Percentiles rank a stretch among this genome's conserved stretches.
These are phyloP conservation scores for Aureobasidium namibiae DNA, from an alignment of 2,329 filamentous ascomycete genomes.

Conservation along the genomic window DNA sequence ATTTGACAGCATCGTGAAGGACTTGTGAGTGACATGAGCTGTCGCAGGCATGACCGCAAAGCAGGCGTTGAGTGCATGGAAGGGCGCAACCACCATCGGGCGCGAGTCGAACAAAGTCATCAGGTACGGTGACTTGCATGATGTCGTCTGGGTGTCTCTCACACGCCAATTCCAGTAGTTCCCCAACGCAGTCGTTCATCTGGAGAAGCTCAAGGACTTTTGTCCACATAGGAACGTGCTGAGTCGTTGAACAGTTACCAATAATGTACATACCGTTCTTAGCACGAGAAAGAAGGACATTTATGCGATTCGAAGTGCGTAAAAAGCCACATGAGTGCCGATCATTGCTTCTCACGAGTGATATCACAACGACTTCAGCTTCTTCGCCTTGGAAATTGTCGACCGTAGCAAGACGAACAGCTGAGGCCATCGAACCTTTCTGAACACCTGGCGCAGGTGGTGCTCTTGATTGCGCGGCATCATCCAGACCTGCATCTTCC, in stretches of 20 bases:
- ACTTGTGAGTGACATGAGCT: conserved; percentile 37
- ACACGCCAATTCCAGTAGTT: conserved; percentile 47
- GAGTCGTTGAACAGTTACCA: conserved; percentile 46
- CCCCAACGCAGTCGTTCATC: conserved; percentile 40
- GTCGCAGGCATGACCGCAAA: conserved; percentile 39
- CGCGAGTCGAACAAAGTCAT: conserved; percentile 47
- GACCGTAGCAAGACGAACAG: conserved; percentile 11
- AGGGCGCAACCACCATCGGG: conserved; percentile 56
- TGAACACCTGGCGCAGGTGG: background rate
- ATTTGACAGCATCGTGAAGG: conserved; percentile 35
- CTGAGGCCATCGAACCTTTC: conserved; percentile 10
- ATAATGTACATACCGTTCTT: conserved; percentile 65
- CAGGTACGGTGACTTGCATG: conserved; percentile 44
- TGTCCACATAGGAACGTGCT: conserved; percentile 54
- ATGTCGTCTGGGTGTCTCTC: conserved; percentile 49
- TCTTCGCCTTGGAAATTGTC: conserved; percentile 71
- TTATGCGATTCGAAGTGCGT: conserved; percentile 57
- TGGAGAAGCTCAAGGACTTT: conserved; percentile 48
- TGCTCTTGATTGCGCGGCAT: background rate
- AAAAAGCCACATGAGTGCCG: conserved; percentile 56
- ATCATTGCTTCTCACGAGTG: conserved; percentile 61
- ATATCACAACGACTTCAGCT: conserved; percentile 61
- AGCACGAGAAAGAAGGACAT: conserved; percentile 59
- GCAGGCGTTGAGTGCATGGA: conserved; percentile 38
- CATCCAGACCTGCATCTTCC: conserved; percentile 10